phyloP scores from a whole-genome alignment of 2,329 filamentous ascomycete species.

The Microcera coccophila region DNA sequence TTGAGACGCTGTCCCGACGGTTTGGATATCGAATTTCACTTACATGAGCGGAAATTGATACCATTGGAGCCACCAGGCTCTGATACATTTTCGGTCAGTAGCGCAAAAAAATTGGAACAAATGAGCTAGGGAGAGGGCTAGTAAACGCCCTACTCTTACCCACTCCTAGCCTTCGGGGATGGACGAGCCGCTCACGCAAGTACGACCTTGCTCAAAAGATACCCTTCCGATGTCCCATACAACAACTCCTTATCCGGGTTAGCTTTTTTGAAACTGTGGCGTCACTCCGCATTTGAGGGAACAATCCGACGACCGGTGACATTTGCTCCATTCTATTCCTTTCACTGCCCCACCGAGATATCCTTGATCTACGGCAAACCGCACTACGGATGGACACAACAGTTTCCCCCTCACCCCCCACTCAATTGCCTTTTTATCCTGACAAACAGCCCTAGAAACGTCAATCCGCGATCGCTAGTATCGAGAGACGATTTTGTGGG shows the following conservation, averaged over 20 bases:
- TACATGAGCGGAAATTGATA: conserved; percentile 8
- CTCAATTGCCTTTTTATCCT: neutral
- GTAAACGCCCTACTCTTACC: too few relatives aligned
- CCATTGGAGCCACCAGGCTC: conserved; percentile 3
- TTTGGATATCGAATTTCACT: conserved; percentile 12
- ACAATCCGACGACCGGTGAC: conserved; percentile 9
- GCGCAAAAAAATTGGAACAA: too few relatives aligned
- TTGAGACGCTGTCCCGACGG: conserved; percentile 11
- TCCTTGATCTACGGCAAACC: neutral
- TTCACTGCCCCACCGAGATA: conserved; percentile 6
- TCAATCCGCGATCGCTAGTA: neutral
- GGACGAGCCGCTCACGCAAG: too few relatives aligned
- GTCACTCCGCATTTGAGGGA: conserved; percentile 12
- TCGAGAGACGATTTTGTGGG: conserved; percentile 1
- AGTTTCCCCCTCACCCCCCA: neutral
- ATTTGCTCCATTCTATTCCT: conserved; percentile 8
- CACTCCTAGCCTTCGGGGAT: too few relatives aligned
- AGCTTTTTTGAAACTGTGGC: conserved; percentile 5
- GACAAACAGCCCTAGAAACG: neutral
- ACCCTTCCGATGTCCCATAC: too few relatives aligned
- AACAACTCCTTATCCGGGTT: too few relatives aligned
- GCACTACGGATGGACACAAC: neutral
- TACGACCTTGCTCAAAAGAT: too few relatives aligned
- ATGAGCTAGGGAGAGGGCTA: too few relatives aligned
- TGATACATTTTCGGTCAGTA: conserved; percentile 3